Evolutionary conservation across 75 land plant species (phyloP), one percentile per base, ranked within the genome.

Genomic region (Cryptomeria japonica): DNA sequence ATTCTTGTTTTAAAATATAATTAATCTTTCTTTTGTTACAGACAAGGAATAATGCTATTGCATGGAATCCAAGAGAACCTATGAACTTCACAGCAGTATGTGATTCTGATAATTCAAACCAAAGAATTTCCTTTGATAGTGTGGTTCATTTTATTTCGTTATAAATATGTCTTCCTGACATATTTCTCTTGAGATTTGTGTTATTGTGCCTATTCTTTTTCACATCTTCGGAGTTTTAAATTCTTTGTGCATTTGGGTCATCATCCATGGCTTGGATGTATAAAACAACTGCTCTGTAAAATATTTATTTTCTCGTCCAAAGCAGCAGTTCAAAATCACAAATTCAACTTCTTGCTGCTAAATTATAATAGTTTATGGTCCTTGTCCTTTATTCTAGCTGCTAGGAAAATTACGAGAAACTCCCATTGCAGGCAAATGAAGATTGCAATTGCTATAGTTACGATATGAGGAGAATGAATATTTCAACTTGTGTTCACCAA

Each of bases 51-150:
- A 98, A 98, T 93, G 92, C 99, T 38, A 93, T 98, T 78, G 89
- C 93, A 46, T 98, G 99, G 99, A 98, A 98, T 87, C 99, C 99
- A 56, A 93, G 91, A 92, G 99, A 98, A 90, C 95, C 99, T 25
- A 95, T 98, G 91, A 98, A 98, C 86, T 98, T 98, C 76, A 98
- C 99, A 41, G 97, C 93, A 79, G 99, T 97, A 93, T 93, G 96
- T 80, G 88, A 13, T 51, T 39, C 32, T 84, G 39, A 75, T 28
- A 28, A 6, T 84, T 84, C 37, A 47, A 46, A 51, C 11, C 16
- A 13, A 12, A 34, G 18, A 51, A 18, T 36, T 1, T 53, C 39
- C 34, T 31, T 70, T 61, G 42, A 73, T 38, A 76, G 76, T 76
- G 36, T 34, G 18, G 16, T 28, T 79, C 3, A 39, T 51, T 82